Conservation (phyloP, 495 filamentous ascomycete species). For the Coniosporium apollinis region DNA sequence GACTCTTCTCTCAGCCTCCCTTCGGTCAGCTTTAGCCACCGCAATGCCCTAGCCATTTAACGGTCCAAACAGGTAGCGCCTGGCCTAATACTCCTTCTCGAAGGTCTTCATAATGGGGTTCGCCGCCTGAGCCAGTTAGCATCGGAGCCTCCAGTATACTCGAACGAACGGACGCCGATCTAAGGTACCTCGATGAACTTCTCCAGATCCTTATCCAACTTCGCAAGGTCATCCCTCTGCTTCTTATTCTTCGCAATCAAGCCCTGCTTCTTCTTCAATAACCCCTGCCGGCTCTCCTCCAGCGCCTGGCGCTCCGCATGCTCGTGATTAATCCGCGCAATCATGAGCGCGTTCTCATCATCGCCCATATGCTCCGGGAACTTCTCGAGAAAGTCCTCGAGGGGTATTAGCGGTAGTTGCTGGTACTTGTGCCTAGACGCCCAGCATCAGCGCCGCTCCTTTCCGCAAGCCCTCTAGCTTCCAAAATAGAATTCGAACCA, state of each 20-base stretch:
- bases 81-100: constrained; percentile 58
- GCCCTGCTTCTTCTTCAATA: constrained; percentile 79
- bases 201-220: constrained; percentile 74
- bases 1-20: too few species aligned
- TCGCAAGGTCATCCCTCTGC: constrained; percentile 79
- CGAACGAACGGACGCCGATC: too few species aligned
- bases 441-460: too few species aligned
- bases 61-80: too few species aligned
- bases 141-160: constrained; percentile 9
- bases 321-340: constrained; percentile 85
- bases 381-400: constrained; percentile 64
- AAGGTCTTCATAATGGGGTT: constrained; percentile 75
- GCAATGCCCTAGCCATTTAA: too few species aligned
- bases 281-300: constrained; percentile 70
- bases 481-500: constrained; percentile 17
- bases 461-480: too few species aligned
- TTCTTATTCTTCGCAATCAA: constrained; percentile 91
- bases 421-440: constrained; percentile 64
- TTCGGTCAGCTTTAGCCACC: too few species aligned
- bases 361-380: constrained; percentile 55
- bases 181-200: constrained; percentile 78
- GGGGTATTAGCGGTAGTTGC: constrained; percentile 64
- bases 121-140: constrained; percentile 39
- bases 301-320: constrained; percentile 68
- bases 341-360: constrained; percentile 67